Evolutionary conservation across 805 yeast genomes (phyloP).

Genomic region (Diddensiella santjacobensis): DNA sequence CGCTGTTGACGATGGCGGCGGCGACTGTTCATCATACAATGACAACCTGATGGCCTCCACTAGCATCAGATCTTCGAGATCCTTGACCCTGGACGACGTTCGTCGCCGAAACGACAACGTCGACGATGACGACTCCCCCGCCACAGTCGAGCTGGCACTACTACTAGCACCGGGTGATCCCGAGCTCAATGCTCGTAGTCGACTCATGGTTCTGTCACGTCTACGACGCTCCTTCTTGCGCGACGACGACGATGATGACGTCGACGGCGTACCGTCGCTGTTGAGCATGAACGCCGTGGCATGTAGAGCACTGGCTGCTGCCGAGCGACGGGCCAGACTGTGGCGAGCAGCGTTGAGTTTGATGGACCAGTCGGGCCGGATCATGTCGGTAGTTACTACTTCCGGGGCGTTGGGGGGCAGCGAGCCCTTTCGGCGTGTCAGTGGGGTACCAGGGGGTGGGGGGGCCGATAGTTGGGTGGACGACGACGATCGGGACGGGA

Average conservation of each 20-base stretch:
- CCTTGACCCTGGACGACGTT: constrained; percentile 27
- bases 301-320: constrained; percentile 92
- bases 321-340: constrained; percentile 78
- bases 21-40: constrained; percentile 28
- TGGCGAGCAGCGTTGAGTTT: constrained; percentile 68
- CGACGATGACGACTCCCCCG: constrained; percentile 5
- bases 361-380: constrained; percentile 91
- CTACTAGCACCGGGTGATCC: constrained; percentile 9
- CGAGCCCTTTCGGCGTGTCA: constrained; percentile 41
- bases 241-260: constrained; percentile 1
- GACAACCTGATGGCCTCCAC: constrained; percentile 79
- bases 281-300: constrained; percentile 55
- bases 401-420: constrained; percentile 62
- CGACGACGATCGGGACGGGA: constrained; percentile 9
- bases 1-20: neutral
- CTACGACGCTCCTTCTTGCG: constrained; percentile 8
- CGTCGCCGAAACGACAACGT: constrained; percentile 6
- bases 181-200: constrained; percentile 20
- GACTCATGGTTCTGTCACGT: constrained; percentile 16
- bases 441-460: neutral
- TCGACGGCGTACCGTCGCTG: constrained; percentile 7
- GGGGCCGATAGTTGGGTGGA: constrained; percentile 3
- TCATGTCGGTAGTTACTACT: constrained; percentile 74
- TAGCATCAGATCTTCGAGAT: constrained; percentile 71
- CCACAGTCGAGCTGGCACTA: constrained; percentile 17